Evolutionary conservation across 75 land plant species (phyloP).

Genomic region (Picea glauca): DNA sequence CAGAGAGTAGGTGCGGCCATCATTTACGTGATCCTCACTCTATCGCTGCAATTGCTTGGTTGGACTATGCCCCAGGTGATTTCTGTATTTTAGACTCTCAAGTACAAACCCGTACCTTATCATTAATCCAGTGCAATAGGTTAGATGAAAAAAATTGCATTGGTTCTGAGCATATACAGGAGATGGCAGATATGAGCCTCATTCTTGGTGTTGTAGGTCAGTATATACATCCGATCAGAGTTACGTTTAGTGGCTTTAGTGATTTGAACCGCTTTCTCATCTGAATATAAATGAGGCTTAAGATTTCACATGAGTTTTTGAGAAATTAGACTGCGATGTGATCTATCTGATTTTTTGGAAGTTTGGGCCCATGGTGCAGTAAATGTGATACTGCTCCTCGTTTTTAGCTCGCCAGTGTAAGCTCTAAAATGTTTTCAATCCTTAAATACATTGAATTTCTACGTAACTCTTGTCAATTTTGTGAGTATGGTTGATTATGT

Average conservation of each 20-base stretch:
- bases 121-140: background rate
- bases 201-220: background rate
- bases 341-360: too few relatives aligned
- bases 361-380: too few relatives aligned
- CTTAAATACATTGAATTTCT: background rate
- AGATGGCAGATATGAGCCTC: constrained; percentile 33
- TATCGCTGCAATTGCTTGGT: too few relatives aligned
- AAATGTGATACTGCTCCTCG: constrained; percentile 7
- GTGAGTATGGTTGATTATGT: background rate
- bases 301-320: too few relatives aligned
- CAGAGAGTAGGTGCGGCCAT: background rate
- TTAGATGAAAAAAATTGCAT: background rate
- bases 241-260: background rate
- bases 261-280: background rate
- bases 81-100: too few relatives aligned
- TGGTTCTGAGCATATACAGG: background rate
- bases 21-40: background rate
- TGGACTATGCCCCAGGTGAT: too few relatives aligned
- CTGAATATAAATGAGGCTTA: background rate
- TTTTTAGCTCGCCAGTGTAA: constrained; percentile 81
- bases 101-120: background rate
- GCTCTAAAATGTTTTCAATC: background rate
- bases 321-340: too few relatives aligned
- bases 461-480: too few relatives aligned
- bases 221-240: background rate